These are phyloP conservation scores for Aristolochia contorta DNA, from an alignment of 164 flowering plant species.

Conservation along the genomic window DNA sequence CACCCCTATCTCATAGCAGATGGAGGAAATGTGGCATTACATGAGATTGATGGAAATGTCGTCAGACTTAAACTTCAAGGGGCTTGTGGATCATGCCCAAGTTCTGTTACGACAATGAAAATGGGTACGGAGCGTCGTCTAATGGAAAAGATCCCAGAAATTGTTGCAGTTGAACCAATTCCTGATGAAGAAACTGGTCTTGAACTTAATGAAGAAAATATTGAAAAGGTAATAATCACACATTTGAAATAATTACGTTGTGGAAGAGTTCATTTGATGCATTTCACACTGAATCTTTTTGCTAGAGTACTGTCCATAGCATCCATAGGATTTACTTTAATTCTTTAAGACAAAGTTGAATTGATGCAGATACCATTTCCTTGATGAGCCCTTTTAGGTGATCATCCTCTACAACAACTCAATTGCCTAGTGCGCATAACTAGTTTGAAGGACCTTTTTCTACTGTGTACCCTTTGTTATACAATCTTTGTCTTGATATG, in stretches of 20 bases:
- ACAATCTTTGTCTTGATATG: too few species aligned
- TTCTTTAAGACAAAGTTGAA: too few species aligned
- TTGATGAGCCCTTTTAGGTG: too few species aligned
- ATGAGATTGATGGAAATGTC: conserved; percentile 93
- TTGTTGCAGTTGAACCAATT: conserved; percentile 81
- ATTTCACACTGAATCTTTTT: background rate
- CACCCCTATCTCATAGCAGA: conserved; percentile 95
- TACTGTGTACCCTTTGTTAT: too few species aligned
- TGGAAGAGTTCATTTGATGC: background rate
- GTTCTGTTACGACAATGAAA: conserved; percentile 87
- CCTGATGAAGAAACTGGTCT: conserved; percentile 89
- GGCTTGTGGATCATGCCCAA: conserved; percentile 99
- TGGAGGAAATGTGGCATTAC: conserved; percentile 90
- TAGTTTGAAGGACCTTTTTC: too few species aligned
- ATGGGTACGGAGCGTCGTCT: conserved; percentile 90
- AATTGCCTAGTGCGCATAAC: too few species aligned
- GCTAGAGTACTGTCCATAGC: background rate
- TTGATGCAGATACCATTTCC: too few species aligned
- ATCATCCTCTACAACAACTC: too few species aligned
- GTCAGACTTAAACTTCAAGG: conserved; percentile 90
- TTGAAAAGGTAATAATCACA: conserved; percentile 58
- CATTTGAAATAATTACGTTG: background rate
- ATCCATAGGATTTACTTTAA: background rate
- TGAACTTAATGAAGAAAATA: conserved; percentile 81
- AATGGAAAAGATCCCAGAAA: conserved; percentile 92